These are phyloP conservation scores for Hypoxylon sp. DNA, from an alignment of 2,329 filamentous ascomycete genomes.

Conservation along the genomic window DNA sequence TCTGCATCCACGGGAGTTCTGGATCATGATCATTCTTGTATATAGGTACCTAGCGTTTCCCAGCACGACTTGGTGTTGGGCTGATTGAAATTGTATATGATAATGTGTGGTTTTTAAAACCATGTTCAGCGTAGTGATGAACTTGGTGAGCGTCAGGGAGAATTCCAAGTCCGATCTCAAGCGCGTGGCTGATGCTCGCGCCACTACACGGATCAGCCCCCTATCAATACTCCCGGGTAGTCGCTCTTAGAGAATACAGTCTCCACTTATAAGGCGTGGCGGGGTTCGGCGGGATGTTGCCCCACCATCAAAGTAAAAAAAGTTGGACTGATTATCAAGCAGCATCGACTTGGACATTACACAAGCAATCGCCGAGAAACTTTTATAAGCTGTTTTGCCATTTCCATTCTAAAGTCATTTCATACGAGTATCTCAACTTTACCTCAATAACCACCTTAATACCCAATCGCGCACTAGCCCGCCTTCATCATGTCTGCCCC, in stretches of 20 bases:
- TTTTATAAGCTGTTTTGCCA: constrained; percentile 9
- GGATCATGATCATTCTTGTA: constrained; percentile 31
- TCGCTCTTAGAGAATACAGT: neutral
- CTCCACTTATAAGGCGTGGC: constrained; percentile 38
- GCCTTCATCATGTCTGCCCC: constrained; percentile 54
- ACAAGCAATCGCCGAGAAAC: constrained; percentile 9
- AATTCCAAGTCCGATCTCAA: neutral
- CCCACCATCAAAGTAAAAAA: constrained; percentile 48
- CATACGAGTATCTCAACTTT: neutral
- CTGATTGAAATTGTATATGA: constrained; percentile 16
- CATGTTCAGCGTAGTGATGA: constrained; percentile 1
- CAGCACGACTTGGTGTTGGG: constrained; percentile 25
- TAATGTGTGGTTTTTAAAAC: neutral
- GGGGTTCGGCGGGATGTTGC: constrained; percentile 43
- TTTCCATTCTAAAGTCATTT: neutral
- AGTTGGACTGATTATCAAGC: constrained; percentile 49
- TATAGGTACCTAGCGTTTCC: constrained; percentile 33
- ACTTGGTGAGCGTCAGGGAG: neutral
- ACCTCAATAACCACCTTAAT: constrained; percentile 2
- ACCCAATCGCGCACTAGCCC: constrained; percentile 3
- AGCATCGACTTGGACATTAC: constrained; percentile 39
- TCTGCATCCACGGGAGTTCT: constrained; percentile 45
- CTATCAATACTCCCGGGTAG: constrained; percentile 22
- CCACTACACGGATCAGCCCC: constrained; percentile 10
- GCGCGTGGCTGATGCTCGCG: neutral